A percentile compares a stretch with the other conserved stretches of the same genome.
phyloP scores from a whole-genome alignment of 805 yeast species.

The Metschnikowia proteae region DNA sequence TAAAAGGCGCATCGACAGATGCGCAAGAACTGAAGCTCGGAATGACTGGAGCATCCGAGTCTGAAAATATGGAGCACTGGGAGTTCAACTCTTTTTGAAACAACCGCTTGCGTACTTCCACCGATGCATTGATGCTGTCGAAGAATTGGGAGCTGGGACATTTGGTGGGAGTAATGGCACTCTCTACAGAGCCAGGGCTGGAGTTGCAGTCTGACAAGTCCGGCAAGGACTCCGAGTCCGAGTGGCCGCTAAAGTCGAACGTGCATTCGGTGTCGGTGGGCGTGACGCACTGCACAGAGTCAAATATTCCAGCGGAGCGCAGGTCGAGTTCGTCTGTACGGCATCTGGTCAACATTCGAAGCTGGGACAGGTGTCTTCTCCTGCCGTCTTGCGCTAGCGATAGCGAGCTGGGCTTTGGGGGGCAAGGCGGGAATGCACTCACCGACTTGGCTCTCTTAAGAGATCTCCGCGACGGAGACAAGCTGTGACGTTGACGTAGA shows the following conservation, averaged over 20 bases:
- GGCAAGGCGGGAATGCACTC: slow-evolving; percentile 11
- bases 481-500: not conserved
- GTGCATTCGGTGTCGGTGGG: not conserved
- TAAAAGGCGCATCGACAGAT: not conserved
- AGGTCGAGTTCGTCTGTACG: not conserved
- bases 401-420: not conserved
- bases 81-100: not conserved
- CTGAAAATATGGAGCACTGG: not conserved
- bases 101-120: slow-evolving; percentile 1
- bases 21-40: not conserved
- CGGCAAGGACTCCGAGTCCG: slow-evolving; percentile 38
- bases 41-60: not conserved
- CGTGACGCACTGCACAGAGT: not conserved
- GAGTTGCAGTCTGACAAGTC: slow-evolving; percentile 32
- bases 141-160: slow-evolving; percentile 5
- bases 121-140: not conserved
- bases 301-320: not conserved
- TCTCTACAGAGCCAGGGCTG: slow-evolving; percentile 6
- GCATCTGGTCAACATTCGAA: slow-evolving; percentile 1
- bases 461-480: not conserved
- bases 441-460: slow-evolving; percentile 14
- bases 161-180: slow-evolving; percentile 16
- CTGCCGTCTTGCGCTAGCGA: not conserved
- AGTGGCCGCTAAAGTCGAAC: slow-evolving; percentile 4
- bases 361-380: not conserved